phyloP scores from a whole-genome alignment of 495 filamentous ascomycete genomes.

The Chlorociboria aeruginascens region DNA sequence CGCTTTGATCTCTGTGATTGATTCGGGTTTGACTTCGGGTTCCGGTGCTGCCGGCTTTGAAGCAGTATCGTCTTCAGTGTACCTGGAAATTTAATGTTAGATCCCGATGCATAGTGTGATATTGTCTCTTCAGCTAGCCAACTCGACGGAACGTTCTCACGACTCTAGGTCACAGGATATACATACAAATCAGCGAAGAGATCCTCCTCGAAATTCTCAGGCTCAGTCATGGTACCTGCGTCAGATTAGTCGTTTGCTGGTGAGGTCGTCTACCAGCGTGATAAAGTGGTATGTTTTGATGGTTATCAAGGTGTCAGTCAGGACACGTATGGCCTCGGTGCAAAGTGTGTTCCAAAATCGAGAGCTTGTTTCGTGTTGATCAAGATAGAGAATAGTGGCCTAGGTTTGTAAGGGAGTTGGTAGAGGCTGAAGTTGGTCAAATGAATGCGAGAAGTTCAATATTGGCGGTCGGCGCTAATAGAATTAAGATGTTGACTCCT shows the following conservation, averaged over 20 bases:
- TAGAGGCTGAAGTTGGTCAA: too few relatives aligned
- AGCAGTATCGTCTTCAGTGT: conserved; percentile 66
- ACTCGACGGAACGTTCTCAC: background rate
- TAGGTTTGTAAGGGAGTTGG: too few relatives aligned
- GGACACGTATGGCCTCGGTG: too few relatives aligned
- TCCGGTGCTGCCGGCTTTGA: conserved; percentile 29
- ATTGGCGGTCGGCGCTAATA: too few relatives aligned
- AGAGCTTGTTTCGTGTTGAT: too few relatives aligned
- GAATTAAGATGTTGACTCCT: too few relatives aligned
- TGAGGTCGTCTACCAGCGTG: conserved; percentile 1
- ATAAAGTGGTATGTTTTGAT: background rate
- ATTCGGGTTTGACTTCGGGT: conserved; percentile 19
- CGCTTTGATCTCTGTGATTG: conserved; percentile 10
- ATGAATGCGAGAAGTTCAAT: too few relatives aligned
- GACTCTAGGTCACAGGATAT: background rate
- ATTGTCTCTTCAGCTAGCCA: background rate
- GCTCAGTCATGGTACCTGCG: conserved; percentile 56
- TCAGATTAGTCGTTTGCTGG: background rate
- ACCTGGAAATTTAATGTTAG: conserved; percentile 38
- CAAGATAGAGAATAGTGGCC: too few relatives aligned
- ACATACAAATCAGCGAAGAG: conserved; percentile 96
- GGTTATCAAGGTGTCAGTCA: too few relatives aligned
- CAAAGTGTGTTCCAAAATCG: too few relatives aligned
- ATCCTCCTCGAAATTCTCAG: conserved; percentile 90
- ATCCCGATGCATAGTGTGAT: background rate